phyloP scores from a whole-genome alignment of 1,284 basidiomycete genomes.

The Ganoderma multipileum region DNA sequence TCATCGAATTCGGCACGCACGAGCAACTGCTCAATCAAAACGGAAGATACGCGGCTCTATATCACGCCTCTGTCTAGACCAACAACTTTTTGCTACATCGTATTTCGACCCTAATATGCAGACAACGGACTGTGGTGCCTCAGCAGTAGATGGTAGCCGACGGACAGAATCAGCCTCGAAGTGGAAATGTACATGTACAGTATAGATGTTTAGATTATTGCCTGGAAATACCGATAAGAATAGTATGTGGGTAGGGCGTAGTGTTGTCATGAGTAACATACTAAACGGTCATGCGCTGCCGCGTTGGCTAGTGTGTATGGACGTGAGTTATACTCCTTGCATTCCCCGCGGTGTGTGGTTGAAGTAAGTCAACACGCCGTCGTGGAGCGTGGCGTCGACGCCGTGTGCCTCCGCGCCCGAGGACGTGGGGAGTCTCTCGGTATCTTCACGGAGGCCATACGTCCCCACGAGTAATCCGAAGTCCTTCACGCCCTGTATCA shows the following conservation, averaged over 20 bases:
- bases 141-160: background rate
- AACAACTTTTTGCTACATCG: constrained; percentile 7
- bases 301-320: background rate
- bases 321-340: constrained; percentile 19
- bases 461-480: constrained; percentile 88
- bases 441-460: constrained; percentile 64
- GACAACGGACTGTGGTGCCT: constrained; percentile 13
- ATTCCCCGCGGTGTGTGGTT: constrained; percentile 53
- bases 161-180: constrained; percentile 9
- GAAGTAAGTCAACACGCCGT: constrained; percentile 69
- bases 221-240: constrained; percentile 33
- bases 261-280: background rate
- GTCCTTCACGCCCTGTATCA: constrained; percentile 88
- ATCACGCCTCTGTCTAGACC: constrained; percentile 65
- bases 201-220: constrained; percentile 9
- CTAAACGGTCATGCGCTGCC: background rate
- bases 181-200: constrained; percentile 9
- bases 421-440: constrained; percentile 48
- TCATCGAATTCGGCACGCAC: constrained; percentile 83
- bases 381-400: constrained; percentile 71
- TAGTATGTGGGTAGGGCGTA: constrained; percentile 15
- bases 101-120: background rate
- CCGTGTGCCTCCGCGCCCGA: constrained; percentile 54
- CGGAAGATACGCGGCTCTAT: constrained; percentile 74
- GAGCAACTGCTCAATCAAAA: constrained; percentile 69